phyloP scores from a whole-genome alignment of 164 flowering plant species.

The Dillenia suffruticosa region DNA sequence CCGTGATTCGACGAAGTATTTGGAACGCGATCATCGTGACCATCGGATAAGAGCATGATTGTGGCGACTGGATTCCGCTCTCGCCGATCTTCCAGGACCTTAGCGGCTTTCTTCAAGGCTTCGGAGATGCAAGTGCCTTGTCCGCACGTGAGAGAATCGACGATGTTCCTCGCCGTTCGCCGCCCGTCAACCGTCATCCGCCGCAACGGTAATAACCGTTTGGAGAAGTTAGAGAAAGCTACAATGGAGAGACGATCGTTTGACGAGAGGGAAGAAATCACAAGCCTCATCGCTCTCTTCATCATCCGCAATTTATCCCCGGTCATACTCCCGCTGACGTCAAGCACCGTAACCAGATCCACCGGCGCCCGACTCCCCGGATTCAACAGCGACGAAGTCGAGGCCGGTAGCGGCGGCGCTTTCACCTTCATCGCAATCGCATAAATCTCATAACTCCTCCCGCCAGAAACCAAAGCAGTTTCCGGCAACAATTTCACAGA shows the following conservation, averaged over 20 bases:
- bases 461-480: conserved; percentile 52
- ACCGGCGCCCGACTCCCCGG: conserved; percentile 57
- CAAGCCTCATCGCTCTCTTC: conserved; percentile 59
- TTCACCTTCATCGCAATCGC: conserved; percentile 67
- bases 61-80: conserved; percentile 89
- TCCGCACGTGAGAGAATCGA: conserved; percentile 61
- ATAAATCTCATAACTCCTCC: conserved; percentile 52
- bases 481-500: conserved; percentile 56
- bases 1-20: conserved; percentile 17
- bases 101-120: conserved; percentile 72
- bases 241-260: conserved; percentile 80
- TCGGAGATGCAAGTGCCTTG: conserved; percentile 62
- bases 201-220: conserved; percentile 55
- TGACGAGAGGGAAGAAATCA: conserved; percentile 59
- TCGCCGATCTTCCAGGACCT: conserved; percentile 85
- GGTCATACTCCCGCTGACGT: conserved; percentile 53
- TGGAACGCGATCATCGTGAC: conserved; percentile 49
- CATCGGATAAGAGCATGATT: conserved; percentile 84
- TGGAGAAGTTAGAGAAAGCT: conserved; percentile 51
- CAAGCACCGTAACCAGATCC: conserved; percentile 75
- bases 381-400: conserved; percentile 22
- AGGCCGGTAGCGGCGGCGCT: conserved; percentile 52
- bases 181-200: conserved; percentile 82
- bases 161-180: conserved; percentile 52
- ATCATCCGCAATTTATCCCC: conserved; percentile 45